phyloP scores from a whole-genome alignment of 495 filamentous ascomycete species.

The Bacidia gigantensis region DNA sequence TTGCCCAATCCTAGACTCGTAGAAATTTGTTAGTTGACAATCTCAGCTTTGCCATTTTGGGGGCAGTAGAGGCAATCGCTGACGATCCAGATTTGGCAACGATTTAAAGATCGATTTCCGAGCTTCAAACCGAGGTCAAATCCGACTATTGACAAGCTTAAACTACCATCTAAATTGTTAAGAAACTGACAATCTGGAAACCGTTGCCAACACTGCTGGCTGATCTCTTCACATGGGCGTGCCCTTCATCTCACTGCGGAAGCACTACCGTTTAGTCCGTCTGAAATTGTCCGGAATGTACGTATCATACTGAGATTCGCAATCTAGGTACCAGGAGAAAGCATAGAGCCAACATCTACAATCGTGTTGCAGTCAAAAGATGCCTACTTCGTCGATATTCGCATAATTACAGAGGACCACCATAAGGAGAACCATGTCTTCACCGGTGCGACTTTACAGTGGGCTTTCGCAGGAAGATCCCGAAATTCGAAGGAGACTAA shows the following conservation, averaged over 20 bases:
- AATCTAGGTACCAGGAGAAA: slow-evolving; percentile 11
- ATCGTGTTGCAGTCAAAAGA: slow-evolving; percentile 31
- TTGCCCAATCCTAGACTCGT: no score
- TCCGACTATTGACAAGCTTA: no score
- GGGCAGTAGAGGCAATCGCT: no score
- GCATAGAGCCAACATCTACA: slow-evolving; percentile 16
- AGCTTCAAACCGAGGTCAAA: no score
- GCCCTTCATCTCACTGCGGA: slow-evolving; percentile 16
- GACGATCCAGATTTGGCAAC: no score
- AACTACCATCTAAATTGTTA: no score
- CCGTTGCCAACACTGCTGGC: background rate
- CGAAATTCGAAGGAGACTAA: background rate
- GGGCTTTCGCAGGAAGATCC: slow-evolving; percentile 43
- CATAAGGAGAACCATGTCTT: slow-evolving; percentile 7
- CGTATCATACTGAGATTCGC: no score
- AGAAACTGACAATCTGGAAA: no score
- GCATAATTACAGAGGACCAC: slow-evolving; percentile 19
- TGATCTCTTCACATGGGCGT: slow-evolving; percentile 3
- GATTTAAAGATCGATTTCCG: no score
- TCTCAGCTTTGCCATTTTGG: no score
- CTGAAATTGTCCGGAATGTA: no score
- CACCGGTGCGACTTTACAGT: slow-evolving; percentile 16
- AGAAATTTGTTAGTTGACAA: no score
- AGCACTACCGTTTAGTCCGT: slow-evolving; percentile 15
- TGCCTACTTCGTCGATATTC: slow-evolving; percentile 37